Conservation (phyloP, 305 asterid species). For the Fraxinus xanthoxyloides region DNA sequence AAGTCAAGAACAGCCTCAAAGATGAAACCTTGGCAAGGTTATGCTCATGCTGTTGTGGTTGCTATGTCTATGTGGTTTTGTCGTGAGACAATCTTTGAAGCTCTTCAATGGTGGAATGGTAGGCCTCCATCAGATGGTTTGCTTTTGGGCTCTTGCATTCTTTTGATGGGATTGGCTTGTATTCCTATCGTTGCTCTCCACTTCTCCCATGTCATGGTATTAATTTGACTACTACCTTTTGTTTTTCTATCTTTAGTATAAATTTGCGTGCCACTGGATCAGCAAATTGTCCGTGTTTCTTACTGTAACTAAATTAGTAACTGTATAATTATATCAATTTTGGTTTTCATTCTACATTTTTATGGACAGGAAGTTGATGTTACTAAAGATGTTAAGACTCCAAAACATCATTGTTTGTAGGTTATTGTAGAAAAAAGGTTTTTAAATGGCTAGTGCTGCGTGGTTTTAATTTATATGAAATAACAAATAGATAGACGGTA, state of each 20-base stretch:
- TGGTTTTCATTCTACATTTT: neutral
- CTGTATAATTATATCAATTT: neutral
- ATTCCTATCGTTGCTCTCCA: slow-evolving; percentile 89
- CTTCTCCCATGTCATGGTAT: slow-evolving; percentile 94
- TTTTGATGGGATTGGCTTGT: slow-evolving; percentile 85
- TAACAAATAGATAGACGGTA: neutral
- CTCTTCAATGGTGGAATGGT: slow-evolving; percentile 99
- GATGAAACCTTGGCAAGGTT: slow-evolving; percentile 98
- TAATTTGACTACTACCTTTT: neutral
- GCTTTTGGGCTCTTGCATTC: slow-evolving; percentile 85
- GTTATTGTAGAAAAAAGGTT: neutral
- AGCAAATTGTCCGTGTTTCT: slow-evolving; percentile 2
- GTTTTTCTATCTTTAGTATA: slow-evolving; percentile 9
- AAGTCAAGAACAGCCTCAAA: slow-evolving; percentile 77
- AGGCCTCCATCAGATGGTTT: slow-evolving; percentile 97
- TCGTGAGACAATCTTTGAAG: slow-evolving; percentile 94
- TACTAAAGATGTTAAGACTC: neutral
- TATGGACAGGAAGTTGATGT: neutral
- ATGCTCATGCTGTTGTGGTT: slow-evolving; percentile 81
- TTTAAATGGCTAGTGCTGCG: neutral
- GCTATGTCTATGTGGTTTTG: slow-evolving; percentile 91
- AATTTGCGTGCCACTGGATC: neutral
- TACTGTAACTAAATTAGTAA: slow-evolving; percentile 5
- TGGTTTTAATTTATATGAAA: neutral
- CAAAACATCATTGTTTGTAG: neutral